Evolutionary conservation across 768 basidiomycete genomes (phyloP).

Genomic region (Trametes coccinea): DNA sequence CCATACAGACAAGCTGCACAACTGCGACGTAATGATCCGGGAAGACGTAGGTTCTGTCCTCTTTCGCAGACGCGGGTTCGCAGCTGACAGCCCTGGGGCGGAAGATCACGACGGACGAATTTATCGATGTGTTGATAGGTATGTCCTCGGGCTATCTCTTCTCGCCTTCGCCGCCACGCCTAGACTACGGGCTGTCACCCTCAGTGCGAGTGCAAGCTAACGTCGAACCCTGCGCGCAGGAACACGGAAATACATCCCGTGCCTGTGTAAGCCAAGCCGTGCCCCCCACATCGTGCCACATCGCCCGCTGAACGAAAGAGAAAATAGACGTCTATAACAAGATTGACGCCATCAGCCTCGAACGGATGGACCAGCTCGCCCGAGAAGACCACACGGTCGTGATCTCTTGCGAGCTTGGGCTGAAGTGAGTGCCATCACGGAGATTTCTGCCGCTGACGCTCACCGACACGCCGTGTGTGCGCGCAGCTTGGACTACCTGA

Average conservation of each 20-base stretch:
- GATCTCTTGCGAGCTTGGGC: constrained; percentile 92
- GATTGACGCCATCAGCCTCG: constrained; percentile 84
- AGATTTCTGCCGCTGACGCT: not conserved
- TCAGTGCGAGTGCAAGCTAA: no score
- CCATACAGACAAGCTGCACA: constrained; percentile 75
- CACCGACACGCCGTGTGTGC: constrained; percentile 7
- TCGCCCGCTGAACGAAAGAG: not conserved
- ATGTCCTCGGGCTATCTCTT: constrained; percentile 9
- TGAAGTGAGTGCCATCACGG: constrained; percentile 57
- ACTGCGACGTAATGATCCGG: constrained; percentile 97
- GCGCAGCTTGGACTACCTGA: constrained; percentile 67
- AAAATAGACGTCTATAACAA: constrained; percentile 91
- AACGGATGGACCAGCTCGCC: constrained; percentile 81
- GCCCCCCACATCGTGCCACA: constrained; percentile 8
- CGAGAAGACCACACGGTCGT: constrained; percentile 84
- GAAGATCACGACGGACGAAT: constrained; percentile 93
- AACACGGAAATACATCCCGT: constrained; percentile 93
- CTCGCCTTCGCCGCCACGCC: no score
- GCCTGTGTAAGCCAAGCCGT: constrained; percentile 62
- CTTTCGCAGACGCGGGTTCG: constrained; percentile 5
- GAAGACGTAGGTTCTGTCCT: constrained; percentile 72
- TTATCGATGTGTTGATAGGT: constrained; percentile 98
- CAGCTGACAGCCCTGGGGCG: constrained; percentile 9
- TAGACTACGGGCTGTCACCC: no score
- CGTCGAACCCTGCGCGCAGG: constrained; percentile 42